Conservation (phyloP, 768 basidiomycete genomes). For the Baorangia bicolor region DNA sequence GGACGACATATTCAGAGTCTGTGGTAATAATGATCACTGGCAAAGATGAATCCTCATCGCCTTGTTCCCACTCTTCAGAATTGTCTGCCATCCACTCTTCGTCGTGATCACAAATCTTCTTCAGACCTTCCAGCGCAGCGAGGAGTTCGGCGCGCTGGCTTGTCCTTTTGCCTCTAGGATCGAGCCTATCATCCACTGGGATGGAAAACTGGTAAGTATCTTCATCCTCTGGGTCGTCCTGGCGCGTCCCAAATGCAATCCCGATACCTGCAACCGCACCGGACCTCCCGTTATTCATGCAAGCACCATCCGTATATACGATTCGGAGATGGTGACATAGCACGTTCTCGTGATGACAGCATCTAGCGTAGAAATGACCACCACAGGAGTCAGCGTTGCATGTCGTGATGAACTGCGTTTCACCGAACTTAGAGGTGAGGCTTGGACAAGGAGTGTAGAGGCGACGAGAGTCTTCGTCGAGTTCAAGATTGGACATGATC, state of each 20-base stretch:
- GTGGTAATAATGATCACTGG: background rate
- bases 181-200: background rate
- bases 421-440: background rate
- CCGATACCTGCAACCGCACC: background rate
- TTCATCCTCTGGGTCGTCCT: background rate
- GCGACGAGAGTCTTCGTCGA: background rate
- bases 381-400: background rate
- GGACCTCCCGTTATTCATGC: background rate
- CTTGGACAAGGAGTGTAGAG: background rate
- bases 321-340: background rate
- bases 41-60: background rate
- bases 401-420: background rate
- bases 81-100: background rate
- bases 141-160: background rate
- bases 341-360: background rate
- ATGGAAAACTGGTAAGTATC: background rate
- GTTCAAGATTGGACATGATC: background rate
- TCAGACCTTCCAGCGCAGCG: constrained; percentile 14
- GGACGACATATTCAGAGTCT: constrained; percentile 9
- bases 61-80: background rate
- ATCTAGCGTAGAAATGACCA: background rate
- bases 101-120: constrained; percentile 26
- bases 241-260: background rate
- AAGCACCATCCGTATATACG: background rate
- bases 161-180: background rate